These are phyloP conservation scores for Eimeria maxima DNA, from an alignment of 169 alveolate species.

Conservation along the genomic window DNA sequence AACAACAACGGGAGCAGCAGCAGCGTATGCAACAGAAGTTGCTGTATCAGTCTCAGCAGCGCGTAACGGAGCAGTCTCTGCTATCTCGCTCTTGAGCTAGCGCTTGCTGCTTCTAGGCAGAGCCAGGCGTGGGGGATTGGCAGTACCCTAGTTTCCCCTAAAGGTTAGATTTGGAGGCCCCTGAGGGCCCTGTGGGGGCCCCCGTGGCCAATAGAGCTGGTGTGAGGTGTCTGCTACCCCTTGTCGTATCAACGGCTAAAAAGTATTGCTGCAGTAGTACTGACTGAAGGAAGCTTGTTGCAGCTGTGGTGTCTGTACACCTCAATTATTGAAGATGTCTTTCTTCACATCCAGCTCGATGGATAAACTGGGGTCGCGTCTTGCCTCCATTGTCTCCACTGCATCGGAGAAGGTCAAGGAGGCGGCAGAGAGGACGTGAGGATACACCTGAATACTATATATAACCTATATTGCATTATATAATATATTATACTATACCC, in stretches of 20 bases:
- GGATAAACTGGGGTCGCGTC: conserved; percentile 57
- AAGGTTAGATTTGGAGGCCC: background rate
- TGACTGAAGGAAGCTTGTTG: too few relatives aligned
- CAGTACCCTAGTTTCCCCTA: background rate
- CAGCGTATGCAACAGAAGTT: background rate
- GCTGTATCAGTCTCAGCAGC: background rate
- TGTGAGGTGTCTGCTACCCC: background rate
- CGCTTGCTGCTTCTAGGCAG: background rate
- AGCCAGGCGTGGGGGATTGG: background rate
- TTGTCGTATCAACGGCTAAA: too few relatives aligned
- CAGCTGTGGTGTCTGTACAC: background rate
- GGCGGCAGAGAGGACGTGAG: conserved; percentile 73
- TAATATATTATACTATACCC: too few relatives aligned
- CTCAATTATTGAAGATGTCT: background rate
- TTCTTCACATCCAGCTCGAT: conserved; percentile 48
- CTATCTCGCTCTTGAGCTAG: conserved; percentile 3
- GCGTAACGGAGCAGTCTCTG: background rate
- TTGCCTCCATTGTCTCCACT: conserved; percentile 49
- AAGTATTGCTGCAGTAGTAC: too few relatives aligned
- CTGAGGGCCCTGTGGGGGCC: background rate
- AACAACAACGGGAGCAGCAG: background rate
- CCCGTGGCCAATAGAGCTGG: background rate
- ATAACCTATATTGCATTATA: too few relatives aligned
- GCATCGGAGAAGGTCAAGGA: conserved; percentile 80
- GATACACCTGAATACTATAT: background rate